A percentile compares a stretch with the other conserved stretches of the same genome.
These are phyloP conservation scores for Solanum microdontum DNA, from an alignment of 257 asterid species.

Conservation along the genomic window DNA sequence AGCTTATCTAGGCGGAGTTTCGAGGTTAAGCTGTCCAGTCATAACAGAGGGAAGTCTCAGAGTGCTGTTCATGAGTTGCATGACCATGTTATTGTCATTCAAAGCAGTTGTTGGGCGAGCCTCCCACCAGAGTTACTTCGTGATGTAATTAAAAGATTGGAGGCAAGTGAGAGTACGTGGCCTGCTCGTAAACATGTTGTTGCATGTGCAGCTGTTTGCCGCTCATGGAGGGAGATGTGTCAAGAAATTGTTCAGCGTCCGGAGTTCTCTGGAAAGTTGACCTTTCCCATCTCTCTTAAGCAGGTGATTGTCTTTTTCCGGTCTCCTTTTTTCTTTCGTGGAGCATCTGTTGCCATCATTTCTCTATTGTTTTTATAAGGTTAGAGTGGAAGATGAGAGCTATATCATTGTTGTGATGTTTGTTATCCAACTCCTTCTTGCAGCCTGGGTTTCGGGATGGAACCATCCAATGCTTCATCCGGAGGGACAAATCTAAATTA, in stretches of 20 bases:
- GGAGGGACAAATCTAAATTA: conserved; percentile 66
- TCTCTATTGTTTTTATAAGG: background rate
- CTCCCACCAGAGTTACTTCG: conserved; percentile 79
- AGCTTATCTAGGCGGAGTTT: conserved; percentile 66
- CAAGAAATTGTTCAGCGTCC: conserved; percentile 62
- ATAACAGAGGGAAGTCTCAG: conserved; percentile 51
- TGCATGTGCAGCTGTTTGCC: conserved; percentile 79
- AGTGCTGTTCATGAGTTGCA: conserved; percentile 72
- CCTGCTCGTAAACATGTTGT: conserved; percentile 76
- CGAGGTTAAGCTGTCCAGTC: conserved; percentile 42
- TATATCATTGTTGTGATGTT: conserved; percentile 1
- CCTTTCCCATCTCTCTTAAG: conserved; percentile 73
- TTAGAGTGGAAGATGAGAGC: background rate
- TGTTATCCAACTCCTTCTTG: conserved; percentile 6
- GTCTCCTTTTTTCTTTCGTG: background rate
- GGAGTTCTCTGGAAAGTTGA: conserved; percentile 52
- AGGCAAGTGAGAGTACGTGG: conserved; percentile 75
- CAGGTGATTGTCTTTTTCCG: conserved; percentile 28
- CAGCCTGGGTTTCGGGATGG: conserved; percentile 88
- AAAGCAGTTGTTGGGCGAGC: conserved; percentile 77
- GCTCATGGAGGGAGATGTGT: conserved; percentile 86
- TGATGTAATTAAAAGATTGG: conserved; percentile 71
- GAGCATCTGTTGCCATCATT: background rate
- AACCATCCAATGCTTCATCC: conserved; percentile 69
- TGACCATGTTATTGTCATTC: conserved; percentile 47